A percentile compares a stretch with the other conserved stretches of the same genome.
Conservation (phyloP, 2,329 filamentous ascomycete species). For the Atkinsonella hypoxylon region DNA sequence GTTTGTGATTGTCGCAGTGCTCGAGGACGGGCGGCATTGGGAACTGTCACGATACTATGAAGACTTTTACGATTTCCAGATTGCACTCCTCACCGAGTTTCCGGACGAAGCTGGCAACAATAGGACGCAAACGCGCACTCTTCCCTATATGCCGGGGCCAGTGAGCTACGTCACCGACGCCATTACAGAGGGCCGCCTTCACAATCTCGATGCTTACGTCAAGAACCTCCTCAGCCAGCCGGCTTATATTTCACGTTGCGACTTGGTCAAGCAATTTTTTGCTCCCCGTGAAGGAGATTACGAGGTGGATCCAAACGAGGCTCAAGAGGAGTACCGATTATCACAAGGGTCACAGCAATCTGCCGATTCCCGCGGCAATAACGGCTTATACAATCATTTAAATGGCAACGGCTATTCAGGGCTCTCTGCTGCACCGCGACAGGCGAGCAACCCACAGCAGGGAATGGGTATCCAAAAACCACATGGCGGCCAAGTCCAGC, state of each 20-base stretch:
- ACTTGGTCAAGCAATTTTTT: conserved; percentile 82
- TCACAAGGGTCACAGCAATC: conserved; percentile 60
- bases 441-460: conserved; percentile 30
- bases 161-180: conserved; percentile 97
- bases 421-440: conserved; percentile 37
- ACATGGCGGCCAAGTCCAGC: conserved; percentile 27
- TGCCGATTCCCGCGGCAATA: conserved; percentile 49
- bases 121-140: conserved; percentile 61
- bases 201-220: conserved; percentile 91
- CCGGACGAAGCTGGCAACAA: conserved; percentile 86
- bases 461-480: conserved; percentile 11
- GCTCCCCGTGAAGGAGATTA: conserved; percentile 83
- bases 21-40: conserved; percentile 87
- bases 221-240: conserved; percentile 80
- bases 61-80: conserved; percentile 98
- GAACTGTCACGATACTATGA: conserved; percentile 92
- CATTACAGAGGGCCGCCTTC: conserved; percentile 83
- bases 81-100: conserved; percentile 83
- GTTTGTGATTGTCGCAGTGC: conserved; percentile 87
- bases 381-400: conserved; percentile 49
- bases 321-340: conserved; percentile 66
- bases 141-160: conserved; percentile 96
- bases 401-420: conserved; percentile 44
- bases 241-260: conserved; percentile 70
- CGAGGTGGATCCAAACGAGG: conserved; percentile 68